Evolutionary conservation across 2,329 filamentous ascomycete genomes (phyloP).

Genomic region (Clonostachys chloroleuca): DNA sequence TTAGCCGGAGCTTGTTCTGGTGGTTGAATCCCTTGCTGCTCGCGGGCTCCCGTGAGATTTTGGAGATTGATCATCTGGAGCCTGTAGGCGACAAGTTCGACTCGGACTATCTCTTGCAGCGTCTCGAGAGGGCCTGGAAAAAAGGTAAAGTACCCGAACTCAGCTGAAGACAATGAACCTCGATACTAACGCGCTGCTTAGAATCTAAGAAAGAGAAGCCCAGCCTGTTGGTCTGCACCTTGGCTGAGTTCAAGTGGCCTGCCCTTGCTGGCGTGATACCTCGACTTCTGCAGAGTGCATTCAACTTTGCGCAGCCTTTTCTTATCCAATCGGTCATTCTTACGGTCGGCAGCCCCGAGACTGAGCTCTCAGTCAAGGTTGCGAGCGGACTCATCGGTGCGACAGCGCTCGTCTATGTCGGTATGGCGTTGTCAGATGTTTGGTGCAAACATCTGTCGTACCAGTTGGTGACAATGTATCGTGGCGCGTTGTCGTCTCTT

Average conservation of each 20-base stretch:
- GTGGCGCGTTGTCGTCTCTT: slow-evolving; percentile 30
- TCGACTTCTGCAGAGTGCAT: slow-evolving; percentile 28
- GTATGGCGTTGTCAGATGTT: slow-evolving; percentile 26
- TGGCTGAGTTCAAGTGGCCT: slow-evolving; percentile 18
- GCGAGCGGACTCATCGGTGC: slow-evolving; percentile 35
- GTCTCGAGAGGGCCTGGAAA: slow-evolving; percentile 14
- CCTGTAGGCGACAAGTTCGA: slow-evolving; percentile 18
- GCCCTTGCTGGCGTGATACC: slow-evolving; percentile 24
- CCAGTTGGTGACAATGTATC: slow-evolving; percentile 27
- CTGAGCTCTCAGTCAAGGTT: slow-evolving; percentile 13
- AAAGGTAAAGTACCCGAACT: slow-evolving; percentile 5
- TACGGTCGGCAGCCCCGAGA: slow-evolving; percentile 17
- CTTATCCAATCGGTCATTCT: slow-evolving; percentile 28
- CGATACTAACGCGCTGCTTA: slow-evolving; percentile 1
- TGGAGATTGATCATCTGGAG: slow-evolving; percentile 15
- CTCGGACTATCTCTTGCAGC: slow-evolving; percentile 9
- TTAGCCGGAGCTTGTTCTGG: slow-evolving; percentile 26
- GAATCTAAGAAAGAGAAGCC: slow-evolving; percentile 7
- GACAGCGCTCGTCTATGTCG: slow-evolving; percentile 30
- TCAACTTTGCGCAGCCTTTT: slow-evolving; percentile 39
- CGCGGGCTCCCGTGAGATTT: slow-evolving; percentile 12
- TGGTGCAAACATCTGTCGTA: slow-evolving; percentile 26
- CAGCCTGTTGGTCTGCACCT: slow-evolving; percentile 14
- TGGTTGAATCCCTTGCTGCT: slow-evolving; percentile 25
- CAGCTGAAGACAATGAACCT: background rate